Base-by-base conservation (phyloP, 2,329 filamentous ascomycete species). In the Alternaria metachromatica region DNA sequence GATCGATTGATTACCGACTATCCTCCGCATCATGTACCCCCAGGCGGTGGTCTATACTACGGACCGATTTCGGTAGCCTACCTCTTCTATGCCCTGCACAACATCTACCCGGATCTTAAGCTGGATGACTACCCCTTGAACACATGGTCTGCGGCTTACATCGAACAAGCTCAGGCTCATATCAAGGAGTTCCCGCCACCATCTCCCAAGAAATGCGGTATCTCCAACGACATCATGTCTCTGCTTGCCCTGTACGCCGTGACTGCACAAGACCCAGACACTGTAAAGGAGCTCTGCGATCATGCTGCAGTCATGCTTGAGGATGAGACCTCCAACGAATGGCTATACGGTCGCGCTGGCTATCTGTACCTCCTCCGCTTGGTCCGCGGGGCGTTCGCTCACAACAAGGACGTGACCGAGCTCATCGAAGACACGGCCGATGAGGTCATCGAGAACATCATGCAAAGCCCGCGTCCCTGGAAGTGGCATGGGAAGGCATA, bases 281-380 rank as follows among this genome's bases (percentile, higher is more conserved):
- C 84, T 65, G 84, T 82, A 11, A 79, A 79, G 55, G 81, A 84
- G 63, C 78, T 86, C n/a, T 85, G 83, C 75, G 82, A 84, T 67
- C 84, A 84, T 71, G 78, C 81, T 10, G 81, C 76, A 7, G 83
- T 87, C 50, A 84, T 84, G 53, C 76, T 82, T 11, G 80, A 83
- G 55, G 71, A 72, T 8, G 82, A 83, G 2, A 84, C 85, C 25
- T 81, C 83, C 46, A 88, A 90, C 58, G 90, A 92, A 72, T 86
- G 89, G 77, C 80, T 91, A 6, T 89, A 90, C 74, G 91, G 91
- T 6, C 85, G 89, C 11, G 88, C 90, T 2, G 90, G 90, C 0
- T 87, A 88, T 57, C 81, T 93, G 23, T 92, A 92, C 74, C 81
- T 92, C 46, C 83, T 93, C 44, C 84, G 91, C 1, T 80, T 92